Percentiles rank a stretch among this genome's conserved stretches.
These are phyloP conservation scores for Euphrasia arctica DNA, from an alignment of 305 asterid genomes.

Conservation along the genomic window DNA sequence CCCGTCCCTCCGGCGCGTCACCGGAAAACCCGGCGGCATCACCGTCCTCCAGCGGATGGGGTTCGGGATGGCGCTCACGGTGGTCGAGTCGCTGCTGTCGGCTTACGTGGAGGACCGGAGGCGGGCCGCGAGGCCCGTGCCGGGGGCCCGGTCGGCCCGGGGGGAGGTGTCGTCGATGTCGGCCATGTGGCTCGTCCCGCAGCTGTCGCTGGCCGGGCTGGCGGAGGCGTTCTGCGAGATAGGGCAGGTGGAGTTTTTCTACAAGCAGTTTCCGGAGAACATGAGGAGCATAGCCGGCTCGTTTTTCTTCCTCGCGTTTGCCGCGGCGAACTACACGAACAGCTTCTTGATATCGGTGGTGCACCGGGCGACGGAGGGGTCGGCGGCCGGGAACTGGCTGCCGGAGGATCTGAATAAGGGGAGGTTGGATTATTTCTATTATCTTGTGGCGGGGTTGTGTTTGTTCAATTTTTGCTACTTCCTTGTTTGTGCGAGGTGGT, in stretches of 20 bases:
- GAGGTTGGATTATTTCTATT: slow-evolving; percentile 53
- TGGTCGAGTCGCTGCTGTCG: slow-evolving; percentile 32
- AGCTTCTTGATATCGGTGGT: slow-evolving; percentile 41
- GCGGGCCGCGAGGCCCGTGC: slow-evolving; percentile 15
- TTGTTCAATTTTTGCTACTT: slow-evolving; percentile 44
- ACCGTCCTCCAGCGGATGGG: slow-evolving; percentile 60
- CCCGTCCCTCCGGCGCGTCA: slow-evolving; percentile 42
- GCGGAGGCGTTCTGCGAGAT: slow-evolving; percentile 47
- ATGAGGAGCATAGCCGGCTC: slow-evolving; percentile 62
- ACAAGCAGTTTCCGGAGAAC: slow-evolving; percentile 60
- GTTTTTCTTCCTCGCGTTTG: slow-evolving; percentile 43
- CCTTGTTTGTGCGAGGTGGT: slow-evolving; percentile 49
- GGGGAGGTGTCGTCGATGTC: slow-evolving; percentile 47
- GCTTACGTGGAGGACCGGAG: slow-evolving; percentile 41
- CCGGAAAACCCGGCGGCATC: slow-evolving; percentile 47
- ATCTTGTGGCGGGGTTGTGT: slow-evolving; percentile 38
- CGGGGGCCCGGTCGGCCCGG: neutral
- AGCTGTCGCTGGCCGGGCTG: slow-evolving; percentile 35
- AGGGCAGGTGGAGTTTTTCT: slow-evolving; percentile 52
- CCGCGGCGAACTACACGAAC: slow-evolving; percentile 45
- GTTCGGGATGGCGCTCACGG: slow-evolving; percentile 41
- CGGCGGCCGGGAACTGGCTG: slow-evolving; percentile 50
- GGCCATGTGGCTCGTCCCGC: slow-evolving; percentile 53
- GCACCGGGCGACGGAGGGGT: slow-evolving; percentile 41
- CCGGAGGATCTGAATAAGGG: slow-evolving; percentile 64